Conservation (phyloP, 768 basidiomycete species). For the Tulasnella sp. region DNA sequence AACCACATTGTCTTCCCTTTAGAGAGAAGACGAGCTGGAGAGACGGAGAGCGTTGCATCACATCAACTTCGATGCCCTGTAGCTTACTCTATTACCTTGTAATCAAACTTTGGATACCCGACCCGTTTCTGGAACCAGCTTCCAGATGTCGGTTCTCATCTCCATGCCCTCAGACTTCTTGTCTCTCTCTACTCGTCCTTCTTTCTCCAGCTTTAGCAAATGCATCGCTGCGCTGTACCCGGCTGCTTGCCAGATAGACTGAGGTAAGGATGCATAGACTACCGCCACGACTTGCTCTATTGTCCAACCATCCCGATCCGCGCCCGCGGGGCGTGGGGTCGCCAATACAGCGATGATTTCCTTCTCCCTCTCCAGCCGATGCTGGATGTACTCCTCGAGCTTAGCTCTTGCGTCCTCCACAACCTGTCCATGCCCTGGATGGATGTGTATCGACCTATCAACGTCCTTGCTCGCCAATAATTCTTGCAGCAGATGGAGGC, state of each 20-base stretch:
- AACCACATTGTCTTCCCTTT: conserved; percentile 31
- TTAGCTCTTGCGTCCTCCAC: conserved; percentile 57
- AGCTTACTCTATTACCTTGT: conserved; percentile 34
- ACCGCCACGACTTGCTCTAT: conserved; percentile 61
- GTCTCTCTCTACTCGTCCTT: conserved; percentile 50
- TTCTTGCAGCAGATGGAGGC: conserved; percentile 56
- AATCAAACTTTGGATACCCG: neutral
- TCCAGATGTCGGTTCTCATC: conserved; percentile 8
- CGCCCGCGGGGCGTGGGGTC: conserved; percentile 34
- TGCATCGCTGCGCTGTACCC: conserved; percentile 66
- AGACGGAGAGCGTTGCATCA: conserved; percentile 83
- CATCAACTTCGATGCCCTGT: conserved; percentile 96
- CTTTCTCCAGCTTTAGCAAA: conserved; percentile 64
- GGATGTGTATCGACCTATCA: conserved; percentile 45
- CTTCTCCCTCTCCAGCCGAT: conserved; percentile 74
- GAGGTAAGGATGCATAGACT: conserved; percentile 71
- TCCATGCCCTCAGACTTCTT: conserved; percentile 4
- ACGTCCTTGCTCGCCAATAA: conserved; percentile 26
- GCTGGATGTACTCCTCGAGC: conserved; percentile 69
- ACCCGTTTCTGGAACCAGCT: neutral
- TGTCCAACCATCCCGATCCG: conserved; percentile 45
- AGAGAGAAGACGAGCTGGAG: conserved; percentile 95
- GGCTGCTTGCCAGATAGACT: conserved; percentile 67
- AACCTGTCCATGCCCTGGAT: conserved; percentile 86
- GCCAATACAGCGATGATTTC: conserved; percentile 63